Evolutionary conservation across 768 basidiomycete species (phyloP), one percentile per base, ranked within the genome.

Genomic region (Pholiota molesta): DNA sequence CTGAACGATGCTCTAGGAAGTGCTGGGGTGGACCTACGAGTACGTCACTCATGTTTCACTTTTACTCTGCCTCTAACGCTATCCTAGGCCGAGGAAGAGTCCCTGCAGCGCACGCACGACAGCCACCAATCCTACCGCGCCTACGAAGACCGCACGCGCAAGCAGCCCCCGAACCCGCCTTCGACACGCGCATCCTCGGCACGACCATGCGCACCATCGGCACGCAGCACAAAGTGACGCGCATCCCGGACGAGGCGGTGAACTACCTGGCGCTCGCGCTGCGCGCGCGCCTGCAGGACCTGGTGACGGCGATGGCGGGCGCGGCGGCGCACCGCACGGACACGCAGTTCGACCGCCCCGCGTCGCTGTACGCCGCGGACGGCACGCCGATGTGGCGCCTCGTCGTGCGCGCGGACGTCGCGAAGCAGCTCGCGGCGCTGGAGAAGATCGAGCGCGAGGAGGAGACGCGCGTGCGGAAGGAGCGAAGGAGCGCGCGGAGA

Each of bases 371-470:
- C 65, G 81, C 81, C 40, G 86, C 39, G 31, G 53, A 88, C 54
- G 84, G 80, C 21, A 80, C 82, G 1, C 90, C 94, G 1, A 92
- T 95, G 89, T 97, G 94, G 92, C 84, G 84, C 54, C 81, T 93
- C 59, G 76, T 87, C 11, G 84, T 97, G 10, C 83, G 88, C n/a
- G 85, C 81, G 35, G 94, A 97, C 67, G 83, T 93, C 8, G 87
- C 83, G 28, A 95, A 93, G 73, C 90, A 93, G 75, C 78, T 94
- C 0, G 81, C 82, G 0, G 85, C 84, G 16, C 75, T 97, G 29
- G 94, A 97, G 74, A 86, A 84, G 62, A 81, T 83, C 8, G 94
- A 96, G 69, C 78, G 92, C 52, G 95, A 95, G 66, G 95, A 97
- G 57, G 94, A 97, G 75, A 83, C 84, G 71, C 81, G 80, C 62